phyloP scores from a whole-genome alignment of 345 rosid species.

The Luvunga scandens region DNA sequence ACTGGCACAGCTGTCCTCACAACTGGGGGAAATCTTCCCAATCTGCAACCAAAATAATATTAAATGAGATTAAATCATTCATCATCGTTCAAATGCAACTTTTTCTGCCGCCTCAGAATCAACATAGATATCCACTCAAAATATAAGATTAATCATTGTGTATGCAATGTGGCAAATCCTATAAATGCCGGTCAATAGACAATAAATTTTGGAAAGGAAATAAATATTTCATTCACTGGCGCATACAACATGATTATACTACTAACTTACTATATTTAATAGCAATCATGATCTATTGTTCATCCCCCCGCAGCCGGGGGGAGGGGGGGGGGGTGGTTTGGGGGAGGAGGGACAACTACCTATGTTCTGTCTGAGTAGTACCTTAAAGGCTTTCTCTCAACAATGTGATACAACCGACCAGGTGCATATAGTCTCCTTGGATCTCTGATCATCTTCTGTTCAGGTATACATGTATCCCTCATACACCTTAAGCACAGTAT shows the following conservation, averaged over 20 bases:
- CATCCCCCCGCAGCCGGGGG: neutral
- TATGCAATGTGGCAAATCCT: neutral
- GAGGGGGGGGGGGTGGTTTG: no score
- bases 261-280: neutral
- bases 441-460: conserved; percentile 84
- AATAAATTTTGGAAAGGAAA: neutral
- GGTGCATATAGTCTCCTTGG: conserved; percentile 97
- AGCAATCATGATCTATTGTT: neutral
- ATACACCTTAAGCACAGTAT: conserved; percentile 77
- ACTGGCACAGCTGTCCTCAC: conserved; percentile 96
- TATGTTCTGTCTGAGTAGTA: conserved; percentile 19
- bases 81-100: neutral
- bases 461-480: conserved; percentile 91
- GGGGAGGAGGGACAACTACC: neutral
- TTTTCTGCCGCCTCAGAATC: neutral
- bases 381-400: conserved; percentile 87
- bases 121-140: neutral
- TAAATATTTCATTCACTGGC: neutral
- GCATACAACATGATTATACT: neutral
- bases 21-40: conserved; percentile 83
- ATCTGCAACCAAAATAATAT: conserved; percentile 35
- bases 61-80: neutral
- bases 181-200: neutral
- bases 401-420: conserved; percentile 96
- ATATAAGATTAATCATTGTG: neutral